A percentile compares a stretch with the other conserved stretches of the same genome.
phyloP scores from a whole-genome alignment of 805 yeast genomes.

The Kodamaea kakaduensis region DNA sequence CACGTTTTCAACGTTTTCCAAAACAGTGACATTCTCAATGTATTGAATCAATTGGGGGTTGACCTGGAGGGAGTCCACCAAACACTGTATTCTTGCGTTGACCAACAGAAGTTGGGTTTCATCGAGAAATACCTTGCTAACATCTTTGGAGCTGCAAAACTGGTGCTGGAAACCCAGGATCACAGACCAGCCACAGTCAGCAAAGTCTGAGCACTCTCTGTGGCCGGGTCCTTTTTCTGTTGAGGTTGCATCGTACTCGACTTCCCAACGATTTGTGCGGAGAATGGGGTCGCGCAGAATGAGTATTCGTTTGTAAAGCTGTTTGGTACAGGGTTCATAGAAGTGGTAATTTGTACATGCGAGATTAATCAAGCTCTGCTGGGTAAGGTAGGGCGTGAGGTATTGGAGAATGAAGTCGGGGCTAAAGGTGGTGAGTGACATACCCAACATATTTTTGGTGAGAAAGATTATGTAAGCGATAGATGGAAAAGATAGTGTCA shows the following conservation, averaged over 20 bases:
- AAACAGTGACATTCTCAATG: constrained; percentile 27
- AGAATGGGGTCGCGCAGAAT: constrained; percentile 18
- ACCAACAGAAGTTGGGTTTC: constrained; percentile 24
- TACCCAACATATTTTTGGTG: constrained; percentile 1
- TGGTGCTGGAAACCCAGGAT: constrained; percentile 9
- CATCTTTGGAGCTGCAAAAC: constrained; percentile 1
- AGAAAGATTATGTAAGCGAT: background rate
- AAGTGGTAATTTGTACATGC: constrained; percentile 33
- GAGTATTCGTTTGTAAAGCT: constrained; percentile 25
- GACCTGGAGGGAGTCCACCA: constrained; percentile 33
- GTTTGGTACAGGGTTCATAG: constrained; percentile 29
- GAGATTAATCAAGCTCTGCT: constrained; percentile 28
- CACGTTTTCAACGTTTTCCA: constrained; percentile 15
- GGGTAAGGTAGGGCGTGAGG: constrained; percentile 23
- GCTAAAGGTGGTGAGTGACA: constrained; percentile 5
- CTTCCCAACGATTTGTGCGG: constrained; percentile 11
- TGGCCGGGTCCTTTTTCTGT: background rate
- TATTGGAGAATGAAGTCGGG: constrained; percentile 1
- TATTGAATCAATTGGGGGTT: constrained; percentile 30
- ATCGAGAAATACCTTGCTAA: constrained; percentile 10
- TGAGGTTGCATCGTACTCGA: constrained; percentile 13
- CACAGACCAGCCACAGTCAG: constrained; percentile 4
- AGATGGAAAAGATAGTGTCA: background rate
- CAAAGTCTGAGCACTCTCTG: constrained; percentile 5
- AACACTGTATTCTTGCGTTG: constrained; percentile 36